phyloP scores from a whole-genome alignment of 2,329 filamentous ascomycete species.

The Cercospora beticola region DNA sequence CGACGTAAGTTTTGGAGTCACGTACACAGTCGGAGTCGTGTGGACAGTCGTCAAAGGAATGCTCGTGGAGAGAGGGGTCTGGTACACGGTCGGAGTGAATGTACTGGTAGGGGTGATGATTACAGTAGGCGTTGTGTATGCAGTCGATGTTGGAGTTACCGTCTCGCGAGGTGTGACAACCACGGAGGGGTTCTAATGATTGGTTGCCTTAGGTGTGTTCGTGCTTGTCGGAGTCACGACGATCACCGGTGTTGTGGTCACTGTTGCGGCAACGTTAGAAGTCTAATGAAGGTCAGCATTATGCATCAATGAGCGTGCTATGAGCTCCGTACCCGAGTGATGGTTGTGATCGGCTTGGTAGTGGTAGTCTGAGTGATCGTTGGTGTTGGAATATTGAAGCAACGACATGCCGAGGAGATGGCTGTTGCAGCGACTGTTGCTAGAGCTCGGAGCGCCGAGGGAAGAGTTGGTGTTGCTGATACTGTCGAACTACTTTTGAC shows the following conservation, averaged over 20 bases:
- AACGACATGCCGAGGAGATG: neutral
- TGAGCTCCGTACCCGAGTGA: neutral
- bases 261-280: neutral
- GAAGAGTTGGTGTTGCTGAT: neutral
- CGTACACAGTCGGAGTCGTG: neutral
- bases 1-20: neutral
- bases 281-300: neutral
- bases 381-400: neutral
- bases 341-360: neutral
- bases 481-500: neutral
- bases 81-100: neutral
- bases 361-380: neutral
- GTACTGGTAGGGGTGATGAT: neutral
- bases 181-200: neutral
- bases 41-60: neutral
- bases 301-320: neutral
- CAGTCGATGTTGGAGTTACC: neutral
- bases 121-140: neutral
- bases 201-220: neutral
- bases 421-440: neutral
- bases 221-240: neutral
- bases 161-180: neutral
- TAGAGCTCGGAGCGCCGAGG: neutral
- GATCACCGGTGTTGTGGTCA: neutral
- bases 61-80: neutral